A percentile compares a stretch with the other conserved stretches of the same genome.
These are phyloP conservation scores for Ceratocystis huliohia DNA, from an alignment of 2,329 filamentous ascomycete species.

Conservation along the genomic window DNA sequence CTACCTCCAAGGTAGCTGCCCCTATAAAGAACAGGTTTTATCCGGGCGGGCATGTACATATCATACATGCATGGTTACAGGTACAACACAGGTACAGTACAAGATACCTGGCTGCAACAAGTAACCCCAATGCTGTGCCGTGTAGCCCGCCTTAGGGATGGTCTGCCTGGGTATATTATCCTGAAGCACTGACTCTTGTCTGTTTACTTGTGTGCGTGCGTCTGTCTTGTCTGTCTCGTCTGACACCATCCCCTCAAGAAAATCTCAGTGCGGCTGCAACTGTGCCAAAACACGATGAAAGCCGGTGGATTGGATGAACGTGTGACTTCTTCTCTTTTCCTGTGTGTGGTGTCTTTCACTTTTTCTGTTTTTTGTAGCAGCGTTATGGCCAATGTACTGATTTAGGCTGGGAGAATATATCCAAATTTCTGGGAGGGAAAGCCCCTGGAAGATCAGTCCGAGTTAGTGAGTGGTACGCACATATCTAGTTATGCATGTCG, in stretches of 20 bases:
- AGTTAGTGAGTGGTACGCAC: neutral
- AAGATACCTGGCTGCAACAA: neutral
- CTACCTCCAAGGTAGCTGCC: neutral
- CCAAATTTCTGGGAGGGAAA: neutral
- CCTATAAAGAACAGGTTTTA: neutral
- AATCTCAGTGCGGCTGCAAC: slow-evolving; percentile 1
- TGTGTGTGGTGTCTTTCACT: neutral
- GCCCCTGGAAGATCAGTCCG: neutral
- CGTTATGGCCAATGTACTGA: neutral
- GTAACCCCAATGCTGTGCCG: neutral
- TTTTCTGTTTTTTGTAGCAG: neutral
- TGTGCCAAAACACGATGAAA: neutral
- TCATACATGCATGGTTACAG: no score
- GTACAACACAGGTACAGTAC: neutral
- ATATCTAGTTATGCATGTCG: neutral
- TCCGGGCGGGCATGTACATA: neutral
- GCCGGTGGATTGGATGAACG: neutral
- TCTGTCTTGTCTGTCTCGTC: neutral
- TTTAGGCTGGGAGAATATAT: neutral
- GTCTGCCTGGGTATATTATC: neutral
- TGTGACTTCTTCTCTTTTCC: neutral
- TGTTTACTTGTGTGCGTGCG: neutral
- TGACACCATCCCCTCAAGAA: neutral
- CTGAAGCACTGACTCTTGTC: neutral
- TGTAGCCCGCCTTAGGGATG: neutral